Conservation (phyloP, 441 rosid genomes). For the Mallotus japonicus region DNA sequence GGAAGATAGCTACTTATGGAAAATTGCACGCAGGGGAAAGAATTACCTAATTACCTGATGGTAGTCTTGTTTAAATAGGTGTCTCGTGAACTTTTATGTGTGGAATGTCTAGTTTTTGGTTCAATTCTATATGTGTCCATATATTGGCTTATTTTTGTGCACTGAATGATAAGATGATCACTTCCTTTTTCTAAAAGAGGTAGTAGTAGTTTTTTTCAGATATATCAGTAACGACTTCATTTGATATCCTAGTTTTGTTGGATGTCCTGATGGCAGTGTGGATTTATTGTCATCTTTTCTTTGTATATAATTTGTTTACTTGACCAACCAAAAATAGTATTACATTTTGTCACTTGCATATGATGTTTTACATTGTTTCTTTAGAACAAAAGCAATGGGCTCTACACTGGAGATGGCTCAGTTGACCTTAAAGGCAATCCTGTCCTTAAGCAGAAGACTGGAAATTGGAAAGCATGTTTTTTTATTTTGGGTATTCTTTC, state of each 20-base stretch:
- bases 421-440: slow-evolving; percentile 51
- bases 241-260: neutral
- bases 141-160: too few species aligned
- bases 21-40: too few species aligned
- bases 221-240: neutral
- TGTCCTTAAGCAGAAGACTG: slow-evolving; percentile 55
- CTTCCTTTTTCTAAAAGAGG: too few species aligned
- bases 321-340: neutral
- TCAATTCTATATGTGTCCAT: too few species aligned
- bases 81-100: too few species aligned
- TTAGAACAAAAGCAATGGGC: slow-evolving; percentile 37
- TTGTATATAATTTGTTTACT: neutral
- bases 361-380: slow-evolving; percentile 6
- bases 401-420: slow-evolving; percentile 67
- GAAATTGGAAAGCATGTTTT: slow-evolving; percentile 70
- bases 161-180: too few species aligned
- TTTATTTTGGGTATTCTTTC: slow-evolving; percentile 50
- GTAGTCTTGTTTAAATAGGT: too few species aligned
- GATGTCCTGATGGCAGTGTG: too few species aligned
- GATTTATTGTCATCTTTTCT: neutral
- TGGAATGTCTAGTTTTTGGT: too few species aligned
- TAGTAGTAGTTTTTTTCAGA: too few species aligned
- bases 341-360: neutral
- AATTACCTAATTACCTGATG: too few species aligned
- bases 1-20: too few species aligned